Conservation (phyloP, 2,329 filamentous ascomycete genomes). For the Stemphylium beticola region DNA sequence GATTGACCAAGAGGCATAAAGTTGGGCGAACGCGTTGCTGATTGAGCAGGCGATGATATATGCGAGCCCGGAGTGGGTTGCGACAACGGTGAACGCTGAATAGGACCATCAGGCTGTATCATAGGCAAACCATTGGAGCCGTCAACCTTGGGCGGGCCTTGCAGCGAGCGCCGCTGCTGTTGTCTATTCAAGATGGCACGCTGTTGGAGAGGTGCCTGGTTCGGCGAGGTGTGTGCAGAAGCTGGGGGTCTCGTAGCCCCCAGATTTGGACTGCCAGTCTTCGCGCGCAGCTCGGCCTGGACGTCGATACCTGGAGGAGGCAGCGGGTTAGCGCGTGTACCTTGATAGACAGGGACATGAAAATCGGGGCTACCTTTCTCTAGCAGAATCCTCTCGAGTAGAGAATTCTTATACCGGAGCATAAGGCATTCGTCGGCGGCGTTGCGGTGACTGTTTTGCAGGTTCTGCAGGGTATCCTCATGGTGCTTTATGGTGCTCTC, state of each 20-base stretch:
- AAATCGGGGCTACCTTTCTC: conserved; percentile 75
- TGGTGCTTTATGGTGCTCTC: conserved; percentile 97
- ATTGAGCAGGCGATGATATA: conserved; percentile 67
- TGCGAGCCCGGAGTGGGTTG: conserved; percentile 86
- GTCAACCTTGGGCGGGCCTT: conserved; percentile 77
- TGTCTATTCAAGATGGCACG: conserved; percentile 82
- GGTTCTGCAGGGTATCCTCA: conserved; percentile 88
- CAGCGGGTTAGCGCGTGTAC: conserved; percentile 23
- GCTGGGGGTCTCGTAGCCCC: conserved; percentile 64
- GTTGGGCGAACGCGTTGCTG: conserved; percentile 65
- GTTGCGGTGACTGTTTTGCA: conserved; percentile 92
- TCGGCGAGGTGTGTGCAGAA: conserved; percentile 62
- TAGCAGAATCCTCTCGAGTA: conserved; percentile 91
- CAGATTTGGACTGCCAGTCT: conserved; percentile 84
- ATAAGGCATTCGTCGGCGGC: conserved; percentile 97
- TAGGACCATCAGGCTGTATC: conserved; percentile 49
- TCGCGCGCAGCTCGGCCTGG: conserved; percentile 90
- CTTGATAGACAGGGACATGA: conserved; percentile 5
- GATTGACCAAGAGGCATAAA: conserved; percentile 64
- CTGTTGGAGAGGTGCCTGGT: conserved; percentile 72
- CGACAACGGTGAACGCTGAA: conserved; percentile 71
- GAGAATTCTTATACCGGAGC: conserved; percentile 97
- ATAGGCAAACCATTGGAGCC: conserved; percentile 49
- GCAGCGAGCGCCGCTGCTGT: conserved; percentile 72
- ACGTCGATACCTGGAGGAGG: conserved; percentile 82